Conservation (phyloP, 345 rosid species). For the Murraya koenigii region DNA sequence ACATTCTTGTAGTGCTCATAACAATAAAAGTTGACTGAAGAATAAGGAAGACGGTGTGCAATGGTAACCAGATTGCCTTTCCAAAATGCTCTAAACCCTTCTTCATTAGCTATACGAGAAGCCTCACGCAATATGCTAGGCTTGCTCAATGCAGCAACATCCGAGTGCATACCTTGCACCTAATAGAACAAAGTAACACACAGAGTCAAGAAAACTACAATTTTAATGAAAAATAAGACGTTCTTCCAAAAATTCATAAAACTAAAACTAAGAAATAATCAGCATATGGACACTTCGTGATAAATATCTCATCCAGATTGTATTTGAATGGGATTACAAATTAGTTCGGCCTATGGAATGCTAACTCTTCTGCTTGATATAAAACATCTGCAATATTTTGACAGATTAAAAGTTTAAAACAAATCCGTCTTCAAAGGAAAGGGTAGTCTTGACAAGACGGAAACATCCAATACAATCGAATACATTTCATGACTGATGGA, state of each 20-base stretch:
- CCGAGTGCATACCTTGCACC: constrained; percentile 98
- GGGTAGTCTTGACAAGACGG: background rate
- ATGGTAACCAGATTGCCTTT: constrained; percentile 91
- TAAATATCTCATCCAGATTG: background rate
- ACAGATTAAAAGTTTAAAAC: background rate
- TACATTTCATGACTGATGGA: background rate
- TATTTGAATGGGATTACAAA: background rate
- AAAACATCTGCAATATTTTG: background rate
- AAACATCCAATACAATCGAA: background rate
- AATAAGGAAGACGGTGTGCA: constrained; percentile 90
- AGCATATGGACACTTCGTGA: background rate
- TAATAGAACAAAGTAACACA: constrained; percentile 25
- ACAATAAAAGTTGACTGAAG: constrained; percentile 77
- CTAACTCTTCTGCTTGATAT: background rate
- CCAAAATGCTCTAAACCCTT: constrained; percentile 96
- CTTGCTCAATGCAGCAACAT: constrained; percentile 56
- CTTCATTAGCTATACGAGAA: constrained; percentile 73
- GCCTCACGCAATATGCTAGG: constrained; percentile 81
- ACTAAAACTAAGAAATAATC: background rate
- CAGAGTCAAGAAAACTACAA: background rate
- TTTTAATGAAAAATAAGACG: background rate
- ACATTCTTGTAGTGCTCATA: constrained; percentile 76
- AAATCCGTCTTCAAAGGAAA: background rate
- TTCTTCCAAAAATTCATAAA: background rate
- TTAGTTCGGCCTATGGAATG: background rate